These are phyloP conservation scores for Saturnispora sekii DNA, from an alignment of 805 yeast species.

Conservation along the genomic window DNA sequence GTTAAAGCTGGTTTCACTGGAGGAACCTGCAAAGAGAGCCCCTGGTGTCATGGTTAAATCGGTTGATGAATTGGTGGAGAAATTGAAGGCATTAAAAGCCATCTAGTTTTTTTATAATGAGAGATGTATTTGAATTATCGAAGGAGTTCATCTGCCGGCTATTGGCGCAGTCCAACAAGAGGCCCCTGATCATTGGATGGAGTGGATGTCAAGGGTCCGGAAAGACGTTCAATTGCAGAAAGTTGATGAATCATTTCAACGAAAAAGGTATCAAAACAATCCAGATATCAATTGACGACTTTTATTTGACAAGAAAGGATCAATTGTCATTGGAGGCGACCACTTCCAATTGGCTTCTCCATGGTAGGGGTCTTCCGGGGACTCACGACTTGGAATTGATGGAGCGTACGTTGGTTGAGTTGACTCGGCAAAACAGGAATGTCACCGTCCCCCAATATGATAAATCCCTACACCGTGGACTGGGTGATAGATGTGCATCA, in stretches of 20 bases:
- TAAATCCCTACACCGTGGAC: conserved; percentile 59
- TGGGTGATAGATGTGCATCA: conserved; percentile 69
- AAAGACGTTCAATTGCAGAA: conserved; percentile 46
- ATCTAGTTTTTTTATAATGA: conserved; percentile 28
- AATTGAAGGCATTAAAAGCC: conserved; percentile 69
- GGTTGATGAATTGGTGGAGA: conserved; percentile 75
- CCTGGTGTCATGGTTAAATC: conserved; percentile 73
- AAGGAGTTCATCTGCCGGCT: conserved; percentile 19
- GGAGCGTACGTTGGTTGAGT: conserved; percentile 26
- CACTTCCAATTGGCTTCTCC: conserved; percentile 36
- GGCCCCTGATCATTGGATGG: conserved; percentile 39
- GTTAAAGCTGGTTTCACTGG: conserved; percentile 59
- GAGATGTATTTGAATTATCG: not conserved
- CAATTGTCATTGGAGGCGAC: conserved; percentile 38
- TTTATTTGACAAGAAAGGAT: conserved; percentile 58
- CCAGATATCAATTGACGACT: conserved; percentile 74
- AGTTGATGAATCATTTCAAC: conserved; percentile 29
- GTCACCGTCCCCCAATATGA: conserved; percentile 61
- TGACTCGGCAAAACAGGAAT: conserved; percentile 19
- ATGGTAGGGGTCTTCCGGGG: conserved; percentile 87
- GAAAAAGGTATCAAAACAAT: conserved; percentile 16
- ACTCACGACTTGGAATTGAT: conserved; percentile 67
- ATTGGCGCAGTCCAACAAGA: conserved; percentile 18
- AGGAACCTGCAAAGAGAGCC: conserved; percentile 76
- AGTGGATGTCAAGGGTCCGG: conserved; percentile 81